phyloP scores from a whole-genome alignment of 768 basidiomycete species.

The Xerocomus spinulosus region DNA sequence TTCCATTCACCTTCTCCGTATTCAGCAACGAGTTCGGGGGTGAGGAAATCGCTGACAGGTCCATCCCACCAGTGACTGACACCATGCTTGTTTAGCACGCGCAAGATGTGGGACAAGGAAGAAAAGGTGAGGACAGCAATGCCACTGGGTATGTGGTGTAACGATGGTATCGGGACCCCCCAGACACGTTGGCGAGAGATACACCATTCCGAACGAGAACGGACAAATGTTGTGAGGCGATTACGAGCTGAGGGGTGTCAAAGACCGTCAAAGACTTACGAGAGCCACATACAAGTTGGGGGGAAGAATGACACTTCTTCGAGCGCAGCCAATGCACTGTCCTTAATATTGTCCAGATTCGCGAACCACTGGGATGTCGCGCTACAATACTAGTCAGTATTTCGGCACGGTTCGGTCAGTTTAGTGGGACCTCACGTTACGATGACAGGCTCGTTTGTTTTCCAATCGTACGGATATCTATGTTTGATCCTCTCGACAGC shows the following conservation, averaged over 20 bases:
- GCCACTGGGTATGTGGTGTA: slow-evolving; percentile 63
- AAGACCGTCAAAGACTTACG: not conserved
- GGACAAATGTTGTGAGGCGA: slow-evolving; percentile 83
- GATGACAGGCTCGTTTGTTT: slow-evolving; percentile 89
- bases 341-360: slow-evolving; percentile 81
- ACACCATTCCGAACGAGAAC: slow-evolving; percentile 94
- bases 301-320: slow-evolving; percentile 74
- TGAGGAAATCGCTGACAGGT: slow-evolving; percentile 75
- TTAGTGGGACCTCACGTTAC: slow-evolving; percentile 56
- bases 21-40: slow-evolving; percentile 49
- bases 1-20: slow-evolving; percentile 49
- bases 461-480: slow-evolving; percentile 96
- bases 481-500: slow-evolving; percentile 73
- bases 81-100: slow-evolving; percentile 67
- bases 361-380: slow-evolving; percentile 99
- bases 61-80: slow-evolving; percentile 91
- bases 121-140: slow-evolving; percentile 58
- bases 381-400: slow-evolving; percentile 34
- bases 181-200: slow-evolving; percentile 96
- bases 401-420: not conserved
- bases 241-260: slow-evolving; percentile 56
- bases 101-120: slow-evolving; percentile 71
- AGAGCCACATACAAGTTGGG: slow-evolving; percentile 51
- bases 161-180: slow-evolving; percentile 94
- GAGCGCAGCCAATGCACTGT: slow-evolving; percentile 64